Base-by-base conservation (phyloP, 129 eudicot genomes). In the Logfia minima region DNA sequence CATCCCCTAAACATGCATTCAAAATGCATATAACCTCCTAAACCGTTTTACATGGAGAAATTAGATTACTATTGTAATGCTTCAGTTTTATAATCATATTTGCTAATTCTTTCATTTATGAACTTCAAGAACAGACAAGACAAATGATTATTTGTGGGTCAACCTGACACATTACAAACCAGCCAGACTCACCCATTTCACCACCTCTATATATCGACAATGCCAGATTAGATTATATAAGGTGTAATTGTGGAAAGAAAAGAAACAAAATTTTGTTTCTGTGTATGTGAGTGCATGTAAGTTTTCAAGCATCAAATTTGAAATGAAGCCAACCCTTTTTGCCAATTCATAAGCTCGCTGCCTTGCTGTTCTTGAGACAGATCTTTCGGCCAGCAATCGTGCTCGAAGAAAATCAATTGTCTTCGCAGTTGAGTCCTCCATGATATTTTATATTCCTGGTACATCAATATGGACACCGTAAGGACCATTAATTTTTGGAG, bases 341-440 rank as follows among this genome's bases (percentile, higher is more conserved):
- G 90, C 87, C 85, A 91, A 88, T 75, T 91, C 98, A 83, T 87
- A 83, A 75, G 93, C 93, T 83, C 96, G 87, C 73, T 87, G 90
- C 68, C 84, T 89, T 63, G 98, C 90, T 19, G 98, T 73, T 82
- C 83, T 89, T 35, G 97, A 91, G 73, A 94, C 92, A 37, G 96
- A 84, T 80, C 98, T 94, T 84, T 94, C 98, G 28, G 97, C 84
- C 68, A 86, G 79, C 75, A 94, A 87, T 23, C 90, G 83, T 63
- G 96, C 98, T 72, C 98, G 89, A 70, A 94, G 98, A 83, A 55
- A 89, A 56, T 91, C 92, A 77, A 94, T 86, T n/a, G 93, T 94
- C 88, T 83, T 91, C 78, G 69, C 82, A 75, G 87, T 78, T 58
- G 89, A 70, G 74, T 90, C 96, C 75, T 85, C 98, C 86, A 87